Evolutionary conservation across 2,329 filamentous ascomycete genomes (phyloP).

Genomic region (Alternaria gaisen): DNA sequence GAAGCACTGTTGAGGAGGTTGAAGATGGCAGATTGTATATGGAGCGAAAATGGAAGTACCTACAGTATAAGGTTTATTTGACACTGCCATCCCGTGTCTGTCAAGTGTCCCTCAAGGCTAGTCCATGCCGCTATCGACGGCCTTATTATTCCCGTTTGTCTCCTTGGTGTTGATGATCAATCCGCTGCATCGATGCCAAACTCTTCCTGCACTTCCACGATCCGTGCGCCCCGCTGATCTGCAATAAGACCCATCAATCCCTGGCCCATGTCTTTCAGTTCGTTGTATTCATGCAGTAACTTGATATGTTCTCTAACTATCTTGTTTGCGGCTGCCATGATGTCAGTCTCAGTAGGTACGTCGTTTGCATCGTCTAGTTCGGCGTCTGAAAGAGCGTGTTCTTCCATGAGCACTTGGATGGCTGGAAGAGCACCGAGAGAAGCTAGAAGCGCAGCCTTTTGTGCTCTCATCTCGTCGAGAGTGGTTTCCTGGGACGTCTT

Average conservation of each 20-base stretch:
- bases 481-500: slow-evolving; percentile 58
- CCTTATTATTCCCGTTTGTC: neutral
- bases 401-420: slow-evolving; percentile 46
- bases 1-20: neutral
- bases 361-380: slow-evolving; percentile 20
- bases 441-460: slow-evolving; percentile 50
- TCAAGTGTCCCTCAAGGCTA: neutral
- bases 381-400: slow-evolving; percentile 34
- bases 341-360: slow-evolving; percentile 42
- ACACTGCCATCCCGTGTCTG: neutral
- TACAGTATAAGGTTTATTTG: slow-evolving; percentile 8
- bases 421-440: slow-evolving; percentile 41
- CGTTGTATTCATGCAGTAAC: slow-evolving; percentile 74
- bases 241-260: slow-evolving; percentile 73
- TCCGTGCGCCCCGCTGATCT: slow-evolving; percentile 67
- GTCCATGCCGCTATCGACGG: neutral
- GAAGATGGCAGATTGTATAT: neutral
- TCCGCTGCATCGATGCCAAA: slow-evolving; percentile 57
- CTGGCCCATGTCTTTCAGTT: slow-evolving; percentile 73
- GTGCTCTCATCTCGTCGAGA: slow-evolving; percentile 56
- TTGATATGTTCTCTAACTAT: slow-evolving; percentile 71
- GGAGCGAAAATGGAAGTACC: neutral
- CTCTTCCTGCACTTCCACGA: slow-evolving; percentile 60
- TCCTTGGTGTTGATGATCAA: slow-evolving; percentile 29
- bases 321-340: slow-evolving; percentile 56